phyloP scores from a whole-genome alignment of 192 early-diverging fungal species.

The Phycomyces blakesleeanus region DNA sequence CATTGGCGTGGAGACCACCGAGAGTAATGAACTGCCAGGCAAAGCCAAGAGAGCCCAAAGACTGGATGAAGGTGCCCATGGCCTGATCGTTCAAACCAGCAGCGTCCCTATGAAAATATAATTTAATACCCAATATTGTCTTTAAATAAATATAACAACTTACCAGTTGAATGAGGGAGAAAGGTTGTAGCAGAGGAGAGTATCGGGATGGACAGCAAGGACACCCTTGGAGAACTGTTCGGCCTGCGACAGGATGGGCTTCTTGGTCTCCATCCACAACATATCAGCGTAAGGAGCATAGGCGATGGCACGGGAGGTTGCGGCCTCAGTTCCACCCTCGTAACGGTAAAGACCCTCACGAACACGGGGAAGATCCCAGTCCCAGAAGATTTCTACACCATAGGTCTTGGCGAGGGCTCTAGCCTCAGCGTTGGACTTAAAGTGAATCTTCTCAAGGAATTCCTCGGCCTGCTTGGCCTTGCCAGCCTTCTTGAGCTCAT shows the following conservation, averaged over 20 bases:
- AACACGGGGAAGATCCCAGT: conserved; percentile 87
- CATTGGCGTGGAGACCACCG: conserved; percentile 92
- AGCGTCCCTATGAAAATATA: conserved; percentile 40
- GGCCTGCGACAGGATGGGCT: conserved; percentile 90
- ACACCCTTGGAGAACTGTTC: conserved; percentile 88
- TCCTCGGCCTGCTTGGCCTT: conserved; percentile 50
- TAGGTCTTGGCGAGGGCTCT: conserved; percentile 70
- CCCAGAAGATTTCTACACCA: conserved; percentile 76
- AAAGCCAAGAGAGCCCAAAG: conserved; percentile 90
- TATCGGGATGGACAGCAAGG: conserved; percentile 70
- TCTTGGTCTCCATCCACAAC: conserved; percentile 98
- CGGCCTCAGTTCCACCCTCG: conserved; percentile 92
- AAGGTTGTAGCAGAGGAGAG: conserved; percentile 95
- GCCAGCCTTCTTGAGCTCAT: conserved; percentile 66
- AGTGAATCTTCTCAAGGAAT: conserved; percentile 43
- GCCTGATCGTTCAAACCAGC: conserved; percentile 90
- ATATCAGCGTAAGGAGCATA: conserved; percentile 90
- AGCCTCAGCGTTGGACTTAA: conserved; percentile 82
- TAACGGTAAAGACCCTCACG: conserved; percentile 98
- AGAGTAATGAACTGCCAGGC: conserved; percentile 98
- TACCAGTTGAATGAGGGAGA: conserved; percentile 99
- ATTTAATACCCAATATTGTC: conserved; percentile 4
- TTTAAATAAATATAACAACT: conserved; percentile 7
- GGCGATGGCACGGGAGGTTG: conserved; percentile 77
- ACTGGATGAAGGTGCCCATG: conserved; percentile 78